phyloP scores from a whole-genome alignment of 192 early-diverging fungal species.

The Backusella tarrabulga region DNA sequence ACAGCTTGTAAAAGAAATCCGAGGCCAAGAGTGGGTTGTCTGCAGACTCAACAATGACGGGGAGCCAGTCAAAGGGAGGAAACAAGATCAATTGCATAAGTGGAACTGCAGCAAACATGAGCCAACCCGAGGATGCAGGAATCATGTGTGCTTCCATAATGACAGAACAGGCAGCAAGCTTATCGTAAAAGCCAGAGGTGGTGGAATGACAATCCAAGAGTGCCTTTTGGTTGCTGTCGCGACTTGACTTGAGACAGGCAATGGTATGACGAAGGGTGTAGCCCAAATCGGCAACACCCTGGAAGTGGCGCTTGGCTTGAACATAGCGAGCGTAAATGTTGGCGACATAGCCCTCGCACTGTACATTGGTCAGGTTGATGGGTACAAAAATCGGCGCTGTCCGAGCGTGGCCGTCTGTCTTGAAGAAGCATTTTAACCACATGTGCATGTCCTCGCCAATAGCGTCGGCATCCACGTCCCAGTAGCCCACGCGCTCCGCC shows the following conservation, averaged over 20 bases:
- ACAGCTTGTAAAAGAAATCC: slow-evolving; percentile 37
- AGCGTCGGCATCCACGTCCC: slow-evolving; percentile 74
- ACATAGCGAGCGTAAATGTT: slow-evolving; percentile 60
- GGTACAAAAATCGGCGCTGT: slow-evolving; percentile 69
- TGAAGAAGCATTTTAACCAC: slow-evolving; percentile 76
- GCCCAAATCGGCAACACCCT: slow-evolving; percentile 70
- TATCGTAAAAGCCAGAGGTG: slow-evolving; percentile 29
- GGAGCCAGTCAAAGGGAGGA: slow-evolving; percentile 27
- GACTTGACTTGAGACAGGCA: not conserved
- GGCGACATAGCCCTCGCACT: slow-evolving; percentile 48
- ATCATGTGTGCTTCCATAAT: slow-evolving; percentile 56
- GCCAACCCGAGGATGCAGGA: slow-evolving; percentile 49
- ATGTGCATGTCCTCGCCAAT: slow-evolving; percentile 38
- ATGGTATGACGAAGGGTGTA: slow-evolving; percentile 44
- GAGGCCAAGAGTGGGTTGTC: slow-evolving; percentile 38
- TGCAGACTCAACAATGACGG: slow-evolving; percentile 13
- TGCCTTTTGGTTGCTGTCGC: not conserved
- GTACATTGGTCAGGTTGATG: slow-evolving; percentile 59
- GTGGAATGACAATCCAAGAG: slow-evolving; percentile 3
- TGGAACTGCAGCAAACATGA: slow-evolving; percentile 54
- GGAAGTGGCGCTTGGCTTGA: slow-evolving; percentile 71
- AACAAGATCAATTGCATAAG: slow-evolving; percentile 44
- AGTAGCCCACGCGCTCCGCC: slow-evolving; percentile 66
- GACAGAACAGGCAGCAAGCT: slow-evolving; percentile 37
- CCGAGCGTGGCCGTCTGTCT: slow-evolving; percentile 62